Percentiles rank a stretch among this genome's conserved stretches.
These are phyloP conservation scores for Talaromyces proteolyticus DNA, from an alignment of 495 filamentous ascomycete genomes.

Conservation along the genomic window DNA sequence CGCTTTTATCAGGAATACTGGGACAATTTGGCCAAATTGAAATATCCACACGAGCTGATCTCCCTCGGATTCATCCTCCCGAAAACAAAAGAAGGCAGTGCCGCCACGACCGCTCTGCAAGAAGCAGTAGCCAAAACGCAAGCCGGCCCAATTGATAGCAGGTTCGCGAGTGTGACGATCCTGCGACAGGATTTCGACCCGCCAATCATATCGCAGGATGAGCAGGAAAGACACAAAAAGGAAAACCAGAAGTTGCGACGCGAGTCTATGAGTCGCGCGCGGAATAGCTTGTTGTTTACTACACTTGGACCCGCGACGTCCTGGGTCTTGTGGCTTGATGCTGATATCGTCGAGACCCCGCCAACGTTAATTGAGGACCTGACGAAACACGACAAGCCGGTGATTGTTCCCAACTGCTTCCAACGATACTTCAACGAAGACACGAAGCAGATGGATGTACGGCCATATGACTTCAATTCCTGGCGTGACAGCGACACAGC, in stretches of 20 bases:
- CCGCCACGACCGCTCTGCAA: slow-evolving; percentile 75
- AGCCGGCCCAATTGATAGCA: slow-evolving; percentile 64
- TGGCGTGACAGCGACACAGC: slow-evolving; percentile 86
- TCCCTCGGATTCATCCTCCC: slow-evolving; percentile 96
- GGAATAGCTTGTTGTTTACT: slow-evolving; percentile 95
- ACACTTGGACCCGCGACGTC: slow-evolving; percentile 88
- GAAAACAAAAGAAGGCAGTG: slow-evolving; percentile 81
- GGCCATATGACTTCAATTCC: slow-evolving; percentile 95
- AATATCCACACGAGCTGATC: slow-evolving; percentile 90
- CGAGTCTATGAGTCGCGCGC: slow-evolving; percentile 84
- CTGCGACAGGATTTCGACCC: slow-evolving; percentile 92
- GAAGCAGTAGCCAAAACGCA: slow-evolving; percentile 80
- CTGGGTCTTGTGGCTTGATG: slow-evolving; percentile 96
- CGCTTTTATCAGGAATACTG: slow-evolving; percentile 93
- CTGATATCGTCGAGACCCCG: slow-evolving; percentile 88
- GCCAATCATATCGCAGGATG: slow-evolving; percentile 71
- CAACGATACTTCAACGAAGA: slow-evolving; percentile 78
- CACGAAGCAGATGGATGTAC: slow-evolving; percentile 59
- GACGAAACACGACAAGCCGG: slow-evolving; percentile 73
- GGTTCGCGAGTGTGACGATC: slow-evolving; percentile 90
- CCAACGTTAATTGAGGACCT: slow-evolving; percentile 86
- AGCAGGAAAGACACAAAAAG: slow-evolving; percentile 85
- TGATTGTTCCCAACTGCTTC: slow-evolving; percentile 94
- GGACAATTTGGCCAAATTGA: slow-evolving; percentile 82
- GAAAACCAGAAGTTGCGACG: slow-evolving; percentile 80